Evolutionary conservation across 169 alveolate species (phyloP), one percentile per base, ranked within the genome.

Genomic region (Cryptosporidium parvum): DNA sequence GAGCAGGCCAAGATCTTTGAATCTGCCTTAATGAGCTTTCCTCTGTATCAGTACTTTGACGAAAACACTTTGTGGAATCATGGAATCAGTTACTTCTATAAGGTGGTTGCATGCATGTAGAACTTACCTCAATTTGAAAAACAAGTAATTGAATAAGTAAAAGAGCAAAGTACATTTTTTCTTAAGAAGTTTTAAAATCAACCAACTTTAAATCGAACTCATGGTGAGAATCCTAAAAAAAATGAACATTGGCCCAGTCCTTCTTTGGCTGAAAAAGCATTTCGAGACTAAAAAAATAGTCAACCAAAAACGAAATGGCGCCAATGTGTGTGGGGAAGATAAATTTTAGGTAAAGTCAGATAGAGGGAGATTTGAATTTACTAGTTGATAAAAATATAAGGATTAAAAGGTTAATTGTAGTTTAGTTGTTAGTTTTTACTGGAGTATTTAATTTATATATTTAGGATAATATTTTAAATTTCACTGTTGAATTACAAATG

Each of bases 1-100:
- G 68, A 10, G 89, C 89, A 16, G 89, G 89, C 89, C 89, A 80
- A 16, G 48, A 26, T 44, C 67, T 80, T 12, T 80, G 73, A 35
- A 80, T 59, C 6, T n/a, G 26, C 39, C 31, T 67, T 35, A 80
- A 44, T 9, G 86, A 73, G 51, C 44, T 73, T 31, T 48, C 85
- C 3, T 72, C 86, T 9, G 44, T 23, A 14, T 39, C 52, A 29
- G 3, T 31, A 33, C 9, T 8, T 18, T 73, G 86, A 10, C 52
- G 69, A 31, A 39, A 31, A 65, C 18, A 51, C 51, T 65, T n/a
- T 65, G 51, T 14, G 21, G 21, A 37, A 37, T 65, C 29, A 31
- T 29, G 72, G 48, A 65, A 29, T 65, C 3, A 65, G 14, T 65
- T 31, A 21, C 7, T 8, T 33, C 29, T 23, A 8, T 33, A 65